Percentiles rank a stretch among this genome's conserved stretches.
phyloP scores from a whole-genome alignment of 2,329 filamentous ascomycete species.

The Diaporthe caulivora region DNA sequence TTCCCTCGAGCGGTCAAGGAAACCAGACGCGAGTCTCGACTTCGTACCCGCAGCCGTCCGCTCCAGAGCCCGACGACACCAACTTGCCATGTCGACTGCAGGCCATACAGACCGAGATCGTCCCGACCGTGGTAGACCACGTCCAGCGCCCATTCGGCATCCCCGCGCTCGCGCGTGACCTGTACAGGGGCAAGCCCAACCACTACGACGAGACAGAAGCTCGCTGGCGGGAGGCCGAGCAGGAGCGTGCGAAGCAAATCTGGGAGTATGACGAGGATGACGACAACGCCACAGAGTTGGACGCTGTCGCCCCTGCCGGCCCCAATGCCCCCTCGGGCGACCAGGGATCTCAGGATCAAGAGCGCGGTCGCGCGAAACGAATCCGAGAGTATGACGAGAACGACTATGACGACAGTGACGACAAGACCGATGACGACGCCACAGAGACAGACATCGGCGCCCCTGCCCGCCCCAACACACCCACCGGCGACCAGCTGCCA shows the following conservation, averaged over 20 bases:
- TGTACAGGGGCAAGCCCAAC: neutral
- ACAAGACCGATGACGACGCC: neutral
- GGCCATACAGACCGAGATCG: neutral
- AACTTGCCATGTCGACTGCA: neutral
- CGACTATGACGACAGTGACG: neutral
- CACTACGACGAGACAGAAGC: conserved; percentile 15
- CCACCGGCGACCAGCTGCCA: too few relatives aligned
- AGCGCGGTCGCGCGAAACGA: neutral
- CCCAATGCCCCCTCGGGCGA: neutral
- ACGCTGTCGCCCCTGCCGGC: neutral
- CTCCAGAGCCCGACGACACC: neutral
- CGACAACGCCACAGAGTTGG: neutral
- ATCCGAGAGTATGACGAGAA: neutral
- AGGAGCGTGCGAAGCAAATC: neutral
- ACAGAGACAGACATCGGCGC: neutral
- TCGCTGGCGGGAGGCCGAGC: neutral
- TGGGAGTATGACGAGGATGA: neutral
- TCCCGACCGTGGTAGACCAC: neutral
- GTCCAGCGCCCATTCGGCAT: neutral
- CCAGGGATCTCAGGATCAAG: neutral
- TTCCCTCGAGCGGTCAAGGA: neutral
- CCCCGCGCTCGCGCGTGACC: conserved; percentile 9
- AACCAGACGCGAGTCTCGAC: neutral
- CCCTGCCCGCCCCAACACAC: neutral
- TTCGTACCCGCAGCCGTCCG: neutral